Base-by-base conservation (phyloP, 225 moss, liverwort and hornwort species). In the Pseudoscleropodium purum region DNA sequence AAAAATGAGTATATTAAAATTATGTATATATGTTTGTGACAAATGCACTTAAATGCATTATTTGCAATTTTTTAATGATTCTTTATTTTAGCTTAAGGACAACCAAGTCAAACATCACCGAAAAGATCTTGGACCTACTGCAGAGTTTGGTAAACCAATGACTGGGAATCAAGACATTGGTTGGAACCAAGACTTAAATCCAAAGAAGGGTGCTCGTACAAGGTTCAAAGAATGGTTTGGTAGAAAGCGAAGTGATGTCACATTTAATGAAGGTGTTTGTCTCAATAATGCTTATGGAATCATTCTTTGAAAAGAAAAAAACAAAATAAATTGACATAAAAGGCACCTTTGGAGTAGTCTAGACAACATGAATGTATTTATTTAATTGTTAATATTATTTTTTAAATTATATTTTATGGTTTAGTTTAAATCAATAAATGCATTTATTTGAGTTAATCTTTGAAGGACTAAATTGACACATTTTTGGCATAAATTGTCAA, bases 81-180 rank as follows among this genome's bases (percentile, higher is more conserved):
- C 20, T 45, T 52, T 0, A 63, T 43, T 70, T n/a, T 2, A 95
- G 95, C 33, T 92, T 27, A 90, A 74, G 52, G 88, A 86, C 3
- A 81, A 92, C 21, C 4, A 36, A 67, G 13, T 80, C 8, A 95
- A 88, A 69, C 90, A 95, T 75, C 88, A 76, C 33, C 90, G 92
- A 36, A 95, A 86, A 34, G 90, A 93, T 15, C 52, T 87, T 11
- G 95, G 95, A 9, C 95, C 95, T 13, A 90, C 86, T 15, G 4
- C 13, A n/a, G 89, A 93, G 85, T 92, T 90, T 86, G 24, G 33
- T 23, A 93, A 88, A 81, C 76, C 95, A 72, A 93, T 95, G 83
- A 95, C 93, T 14, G 83, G 82, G 43, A 95, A 95, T 45, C 95
- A 95, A 77, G 95, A 91, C 61, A 92, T 95, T 91, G 95, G 95